Conservation (phyloP, 305 asterid genomes). For the Vinca major region DNA sequence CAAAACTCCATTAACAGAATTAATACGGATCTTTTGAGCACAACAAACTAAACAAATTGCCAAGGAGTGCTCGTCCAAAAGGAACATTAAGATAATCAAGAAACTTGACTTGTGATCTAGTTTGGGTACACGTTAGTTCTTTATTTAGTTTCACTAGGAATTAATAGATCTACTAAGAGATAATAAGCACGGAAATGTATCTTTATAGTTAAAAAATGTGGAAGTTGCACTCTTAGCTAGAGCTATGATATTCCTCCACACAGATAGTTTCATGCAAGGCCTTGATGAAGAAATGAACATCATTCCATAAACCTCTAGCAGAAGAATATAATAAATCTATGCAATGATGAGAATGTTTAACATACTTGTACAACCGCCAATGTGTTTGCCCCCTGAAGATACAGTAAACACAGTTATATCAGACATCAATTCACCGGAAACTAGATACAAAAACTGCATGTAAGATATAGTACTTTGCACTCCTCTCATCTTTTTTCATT, state of each 20-base stretch:
- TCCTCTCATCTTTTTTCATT: not conserved
- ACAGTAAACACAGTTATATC: slow-evolving; percentile 1
- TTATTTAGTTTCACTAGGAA: not conserved
- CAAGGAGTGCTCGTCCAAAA: not conserved
- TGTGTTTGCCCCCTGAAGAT: slow-evolving; percentile 24
- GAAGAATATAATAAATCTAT: not conserved
- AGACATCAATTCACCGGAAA: not conserved
- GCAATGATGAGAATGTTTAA: not conserved
- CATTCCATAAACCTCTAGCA: not conserved
- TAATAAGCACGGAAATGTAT: not conserved
- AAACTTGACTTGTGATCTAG: not conserved
- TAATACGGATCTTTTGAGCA: not conserved
- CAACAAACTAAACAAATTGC: not conserved
- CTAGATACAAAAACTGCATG: slow-evolving; percentile 4
- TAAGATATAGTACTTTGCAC: not conserved
- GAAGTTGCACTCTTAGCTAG: not conserved
- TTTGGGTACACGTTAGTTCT: no score
- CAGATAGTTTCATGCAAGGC: not conserved
- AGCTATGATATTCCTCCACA: not conserved
- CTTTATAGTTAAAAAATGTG: not conserved
- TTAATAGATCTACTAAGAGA: not conserved
- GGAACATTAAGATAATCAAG: not conserved
- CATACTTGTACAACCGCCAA: slow-evolving; percentile 29
- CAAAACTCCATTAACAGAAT: not conserved
- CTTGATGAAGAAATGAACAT: not conserved